Evolutionary conservation across 1,284 basidiomycete species (phyloP).

Genomic region (Ustilago crameri): DNA sequence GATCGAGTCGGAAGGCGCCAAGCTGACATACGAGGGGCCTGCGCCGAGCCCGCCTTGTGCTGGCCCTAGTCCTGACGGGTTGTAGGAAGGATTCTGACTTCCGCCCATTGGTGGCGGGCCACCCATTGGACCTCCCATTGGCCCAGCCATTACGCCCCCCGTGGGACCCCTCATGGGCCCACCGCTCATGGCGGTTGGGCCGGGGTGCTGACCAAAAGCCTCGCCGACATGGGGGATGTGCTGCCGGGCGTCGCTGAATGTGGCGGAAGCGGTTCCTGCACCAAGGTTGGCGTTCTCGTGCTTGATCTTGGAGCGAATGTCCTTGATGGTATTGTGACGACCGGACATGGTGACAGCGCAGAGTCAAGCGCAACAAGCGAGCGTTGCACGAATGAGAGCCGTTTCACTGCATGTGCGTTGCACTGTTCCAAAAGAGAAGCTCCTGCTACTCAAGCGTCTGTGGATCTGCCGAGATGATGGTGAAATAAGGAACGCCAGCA

Average conservation of each 20-base stretch:
- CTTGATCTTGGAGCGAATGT: conserved; percentile 64
- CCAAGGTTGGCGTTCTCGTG: conserved; percentile 64
- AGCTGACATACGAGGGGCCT: conserved; percentile 43
- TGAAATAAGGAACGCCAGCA: no score
- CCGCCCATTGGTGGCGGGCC: conserved; percentile 2
- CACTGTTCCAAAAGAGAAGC: no score
- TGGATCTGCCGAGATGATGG: no score
- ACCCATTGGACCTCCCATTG: no score
- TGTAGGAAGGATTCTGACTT: conserved; percentile 2
- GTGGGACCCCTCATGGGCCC: no score
- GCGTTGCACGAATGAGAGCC: background rate
- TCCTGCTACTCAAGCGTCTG: no score
- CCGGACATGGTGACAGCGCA: conserved; percentile 23
- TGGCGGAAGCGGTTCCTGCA: conserved; percentile 50
- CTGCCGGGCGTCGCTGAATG: conserved; percentile 30
- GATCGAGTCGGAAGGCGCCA: conserved; percentile 51
- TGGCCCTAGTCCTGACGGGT: conserved; percentile 2
- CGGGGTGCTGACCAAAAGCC: conserved; percentile 45
- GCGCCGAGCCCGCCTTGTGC: conserved; percentile 16
- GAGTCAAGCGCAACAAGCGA: background rate
- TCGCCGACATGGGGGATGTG: conserved; percentile 35
- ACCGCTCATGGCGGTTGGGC: no score
- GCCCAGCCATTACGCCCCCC: no score
- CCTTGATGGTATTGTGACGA: conserved; percentile 47
- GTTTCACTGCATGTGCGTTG: background rate